Evolutionary conservation across 305 asterid species (phyloP), one percentile per base, ranked within the genome.

Genomic region (Fraxinus baroniana): DNA sequence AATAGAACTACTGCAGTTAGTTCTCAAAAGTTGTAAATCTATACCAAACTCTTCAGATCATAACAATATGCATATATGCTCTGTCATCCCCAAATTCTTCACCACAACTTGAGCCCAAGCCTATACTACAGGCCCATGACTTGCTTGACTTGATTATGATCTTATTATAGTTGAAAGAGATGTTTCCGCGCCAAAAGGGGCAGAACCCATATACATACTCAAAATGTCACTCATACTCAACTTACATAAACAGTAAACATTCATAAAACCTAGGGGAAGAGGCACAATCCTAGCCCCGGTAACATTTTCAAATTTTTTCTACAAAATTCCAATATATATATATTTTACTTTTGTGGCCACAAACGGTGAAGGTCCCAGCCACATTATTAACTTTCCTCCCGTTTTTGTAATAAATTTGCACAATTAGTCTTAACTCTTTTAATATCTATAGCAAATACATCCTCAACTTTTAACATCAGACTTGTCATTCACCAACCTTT

Each of bases 91-190:
- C 37, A 71, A 10, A 84, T 72, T 52, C 26, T 57, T 60, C 71
- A 1, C 78, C 62, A 68, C 36, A 76, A 6, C 62, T 81, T 81
- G 20, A 72, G 74, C 32, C 10, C 49, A 73, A 28, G 62, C 60
- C 76, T 74, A 79, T 41, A 71, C 36, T 41, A 32, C 57, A 68
- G 30, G 82, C 68, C 70, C 73, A 28, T 62, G 68, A 62, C 78
- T 68, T 35, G 60, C 83, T 82, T 52, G 18, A 26, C 30, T 46
- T 81, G 66, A 79, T 74, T 84, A 10, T 80, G 64, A 28, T 70
- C 41, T 28, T 32, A 68, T 10, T 30, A 49, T 49, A 49, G 35
- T 74, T 30, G 32, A 79, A 55, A 8, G 36, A 26, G 66, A 74
- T 35, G 66, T 39, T 83, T 78, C 44, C 17, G 32, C 79, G 57